phyloP scores from a whole-genome alignment of 306 rosid species.

The Cicer yamashitae region DNA sequence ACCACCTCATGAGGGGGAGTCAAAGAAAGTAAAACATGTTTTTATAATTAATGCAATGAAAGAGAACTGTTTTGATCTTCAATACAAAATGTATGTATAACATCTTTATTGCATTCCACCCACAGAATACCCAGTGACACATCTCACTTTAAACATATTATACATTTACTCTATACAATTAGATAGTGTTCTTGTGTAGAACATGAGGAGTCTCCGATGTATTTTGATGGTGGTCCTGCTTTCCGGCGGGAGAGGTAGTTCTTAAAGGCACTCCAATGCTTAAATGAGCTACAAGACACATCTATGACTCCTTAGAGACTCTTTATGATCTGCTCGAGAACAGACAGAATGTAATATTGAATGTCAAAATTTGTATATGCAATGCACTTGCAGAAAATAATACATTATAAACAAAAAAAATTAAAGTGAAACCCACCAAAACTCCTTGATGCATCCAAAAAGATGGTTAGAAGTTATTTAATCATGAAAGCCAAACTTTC shows the following conservation, averaged over 20 bases:
- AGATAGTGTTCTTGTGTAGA: background rate
- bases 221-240: background rate
- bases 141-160: constrained; percentile 28
- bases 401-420: too few species aligned
- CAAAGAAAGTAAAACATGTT: background rate
- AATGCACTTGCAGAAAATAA: too few species aligned
- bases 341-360: too few species aligned
- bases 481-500: constrained; percentile 2
- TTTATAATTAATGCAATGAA: constrained; percentile 16
- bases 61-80: constrained; percentile 19
- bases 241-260: background rate
- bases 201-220: background rate
- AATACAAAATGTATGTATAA: constrained; percentile 15
- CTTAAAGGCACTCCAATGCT: background rate
- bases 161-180: background rate
- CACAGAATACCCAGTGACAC: constrained; percentile 9
- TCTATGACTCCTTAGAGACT: too few species aligned
- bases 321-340: too few species aligned
- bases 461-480: constrained; percentile 1
- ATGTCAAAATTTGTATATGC: too few species aligned
- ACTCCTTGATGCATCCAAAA: background rate
- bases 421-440: background rate
- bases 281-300: too few species aligned
- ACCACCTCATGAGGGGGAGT: constrained; percentile 16
- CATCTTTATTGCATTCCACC: constrained; percentile 7